Percentiles rank a stretch among this genome's conserved stretches.
These are phyloP conservation scores for Ophiostoma angusticollis DNA, from an alignment of 2,329 filamentous ascomycete species.

Conservation along the genomic window DNA sequence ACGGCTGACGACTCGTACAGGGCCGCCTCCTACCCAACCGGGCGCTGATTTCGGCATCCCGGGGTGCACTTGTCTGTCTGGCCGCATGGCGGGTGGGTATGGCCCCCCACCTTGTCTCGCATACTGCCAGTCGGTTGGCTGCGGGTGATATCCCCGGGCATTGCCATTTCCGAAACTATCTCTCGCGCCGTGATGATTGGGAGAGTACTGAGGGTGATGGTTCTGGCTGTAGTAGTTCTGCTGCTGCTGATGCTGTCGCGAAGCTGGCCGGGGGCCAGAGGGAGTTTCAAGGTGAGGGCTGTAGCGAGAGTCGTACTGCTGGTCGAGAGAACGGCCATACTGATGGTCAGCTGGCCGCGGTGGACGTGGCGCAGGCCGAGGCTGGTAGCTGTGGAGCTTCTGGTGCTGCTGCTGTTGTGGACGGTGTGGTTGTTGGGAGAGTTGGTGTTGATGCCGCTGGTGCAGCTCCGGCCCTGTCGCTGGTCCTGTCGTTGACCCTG, in stretches of 20 bases:
- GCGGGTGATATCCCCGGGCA: too few relatives aligned
- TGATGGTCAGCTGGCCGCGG: background rate
- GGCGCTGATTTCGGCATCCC: too few relatives aligned
- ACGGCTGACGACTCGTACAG: background rate
- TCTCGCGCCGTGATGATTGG: too few relatives aligned
- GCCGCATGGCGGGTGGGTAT: background rate
- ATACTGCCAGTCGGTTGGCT: background rate
- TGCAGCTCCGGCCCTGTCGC: background rate
- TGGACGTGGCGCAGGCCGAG: background rate
- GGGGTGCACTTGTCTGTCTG: background rate
- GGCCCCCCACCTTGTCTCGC: too few relatives aligned
- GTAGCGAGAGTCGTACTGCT: background rate
- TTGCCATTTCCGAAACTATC: too few relatives aligned
- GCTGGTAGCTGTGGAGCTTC: background rate
- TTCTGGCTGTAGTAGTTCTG: background rate
- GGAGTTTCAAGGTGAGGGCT: background rate
- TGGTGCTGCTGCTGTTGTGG: background rate
- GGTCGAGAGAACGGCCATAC: background rate
- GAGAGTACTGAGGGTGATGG: background rate
- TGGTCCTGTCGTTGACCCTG: slow-evolving; percentile 8
- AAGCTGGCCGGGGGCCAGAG: background rate
- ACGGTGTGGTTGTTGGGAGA: background rate
- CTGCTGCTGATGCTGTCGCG: background rate
- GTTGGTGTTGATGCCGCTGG: background rate
- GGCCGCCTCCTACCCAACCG: too few relatives aligned